Evolutionary conservation across 1,139 yeast genomes (phyloP).

Genomic region (Candida sp.): DNA sequence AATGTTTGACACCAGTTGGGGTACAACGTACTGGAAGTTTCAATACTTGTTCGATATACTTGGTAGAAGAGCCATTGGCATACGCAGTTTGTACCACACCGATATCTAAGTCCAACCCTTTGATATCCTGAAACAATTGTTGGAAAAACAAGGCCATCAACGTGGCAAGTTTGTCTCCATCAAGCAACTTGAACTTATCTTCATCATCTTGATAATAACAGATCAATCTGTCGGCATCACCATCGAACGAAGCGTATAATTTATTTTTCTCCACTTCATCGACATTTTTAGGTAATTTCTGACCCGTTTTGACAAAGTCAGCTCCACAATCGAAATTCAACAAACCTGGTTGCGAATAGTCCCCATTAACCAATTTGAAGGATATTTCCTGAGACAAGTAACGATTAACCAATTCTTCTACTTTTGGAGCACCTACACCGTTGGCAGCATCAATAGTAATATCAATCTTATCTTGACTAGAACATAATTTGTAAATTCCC

Average conservation of each 20-base stretch:
- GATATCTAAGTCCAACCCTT: constrained; percentile 42
- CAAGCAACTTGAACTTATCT: constrained; percentile 63
- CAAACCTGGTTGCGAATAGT: constrained; percentile 49
- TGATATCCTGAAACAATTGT: constrained; percentile 41
- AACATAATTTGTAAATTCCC: constrained; percentile 22
- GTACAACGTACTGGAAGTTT: constrained; percentile 84
- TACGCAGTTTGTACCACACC: constrained; percentile 98
- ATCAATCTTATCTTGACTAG: constrained; percentile 24
- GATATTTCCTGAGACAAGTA: constrained; percentile 41
- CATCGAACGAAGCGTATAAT: constrained; percentile 86
- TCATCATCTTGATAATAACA: constrained; percentile 63
- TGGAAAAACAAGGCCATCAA: constrained; percentile 70
- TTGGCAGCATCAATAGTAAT: constrained; percentile 86
- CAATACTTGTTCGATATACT: constrained; percentile 59
- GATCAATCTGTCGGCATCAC: constrained; percentile 95
- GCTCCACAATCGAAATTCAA: constrained; percentile 91
- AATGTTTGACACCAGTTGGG: constrained; percentile 94
- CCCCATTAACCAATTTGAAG: constrained; percentile 55
- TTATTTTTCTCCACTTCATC: constrained; percentile 31
- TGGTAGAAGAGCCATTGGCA: constrained; percentile 91
- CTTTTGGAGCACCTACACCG: constrained; percentile 91
- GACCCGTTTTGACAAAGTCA: constrained; percentile 90
- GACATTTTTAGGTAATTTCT: constrained; percentile 67
- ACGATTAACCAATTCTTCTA: constrained; percentile 43
- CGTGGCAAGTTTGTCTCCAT: constrained; percentile 94